Conservation (phyloP, 2,329 filamentous ascomycete genomes). For the Paecilomyces dactylethromorphus region DNA sequence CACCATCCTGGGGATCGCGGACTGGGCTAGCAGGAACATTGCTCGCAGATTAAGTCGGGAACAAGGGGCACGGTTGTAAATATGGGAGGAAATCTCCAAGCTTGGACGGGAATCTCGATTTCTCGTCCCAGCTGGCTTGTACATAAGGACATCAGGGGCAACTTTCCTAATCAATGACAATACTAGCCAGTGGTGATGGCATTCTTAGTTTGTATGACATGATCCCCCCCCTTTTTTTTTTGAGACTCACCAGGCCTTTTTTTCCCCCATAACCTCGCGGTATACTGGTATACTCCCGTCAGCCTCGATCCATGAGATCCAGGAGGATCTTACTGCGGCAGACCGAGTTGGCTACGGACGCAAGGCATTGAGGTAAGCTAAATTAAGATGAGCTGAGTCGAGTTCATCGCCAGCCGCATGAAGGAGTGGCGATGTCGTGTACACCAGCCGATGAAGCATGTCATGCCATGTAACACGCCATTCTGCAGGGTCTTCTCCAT, state of each 20-base stretch:
- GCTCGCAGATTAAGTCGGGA: constrained; percentile 18
- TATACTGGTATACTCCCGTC: neutral
- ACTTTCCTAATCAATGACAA: neutral
- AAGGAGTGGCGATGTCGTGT: too few relatives aligned
- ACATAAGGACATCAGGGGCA: neutral
- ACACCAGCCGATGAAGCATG: too few relatives aligned
- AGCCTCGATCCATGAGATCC: too few relatives aligned
- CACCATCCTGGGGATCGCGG: constrained; percentile 45
- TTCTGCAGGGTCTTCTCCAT: too few relatives aligned
- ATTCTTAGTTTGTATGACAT: too few relatives aligned
- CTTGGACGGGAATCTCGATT: neutral
- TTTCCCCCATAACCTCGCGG: neutral
- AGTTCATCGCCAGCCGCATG: too few relatives aligned
- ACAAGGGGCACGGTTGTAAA: constrained; percentile 19
- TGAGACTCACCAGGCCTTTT: neutral
- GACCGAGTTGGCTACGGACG: too few relatives aligned
- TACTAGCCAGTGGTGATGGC: neutral
- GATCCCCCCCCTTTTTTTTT: too few relatives aligned
- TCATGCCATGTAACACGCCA: too few relatives aligned
- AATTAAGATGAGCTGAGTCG: too few relatives aligned
- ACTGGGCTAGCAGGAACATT: constrained; percentile 39
- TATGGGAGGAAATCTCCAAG: neutral
- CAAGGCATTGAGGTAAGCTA: too few relatives aligned
- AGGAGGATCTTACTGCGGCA: too few relatives aligned
- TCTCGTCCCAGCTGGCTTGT: neutral